Conservation (phyloP, 164 flowering plant species). For the Protea cynaroides region DNA sequence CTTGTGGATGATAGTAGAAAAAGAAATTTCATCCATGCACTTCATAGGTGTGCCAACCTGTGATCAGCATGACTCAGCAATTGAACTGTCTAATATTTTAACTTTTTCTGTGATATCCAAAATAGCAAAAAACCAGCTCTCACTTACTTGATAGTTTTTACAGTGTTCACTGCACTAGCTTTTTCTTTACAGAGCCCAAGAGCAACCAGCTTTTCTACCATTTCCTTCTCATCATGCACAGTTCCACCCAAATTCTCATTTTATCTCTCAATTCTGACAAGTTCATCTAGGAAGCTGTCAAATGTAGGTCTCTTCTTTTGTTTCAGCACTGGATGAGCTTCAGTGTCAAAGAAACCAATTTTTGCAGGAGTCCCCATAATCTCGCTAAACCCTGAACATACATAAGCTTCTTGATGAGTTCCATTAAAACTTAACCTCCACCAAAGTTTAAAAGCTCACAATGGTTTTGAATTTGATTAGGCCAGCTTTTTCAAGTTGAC, state of each 20-base stretch:
- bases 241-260: constrained; percentile 15
- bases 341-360: constrained; percentile 60
- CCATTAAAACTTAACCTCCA: neutral
- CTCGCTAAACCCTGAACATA: constrained; percentile 61
- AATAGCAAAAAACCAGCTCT: neutral
- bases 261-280: constrained; percentile 33
- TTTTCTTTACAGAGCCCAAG: constrained; percentile 62
- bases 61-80: neutral
- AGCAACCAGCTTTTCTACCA: constrained; percentile 39
- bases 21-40: neutral
- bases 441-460: neutral
- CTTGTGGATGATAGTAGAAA: neutral
- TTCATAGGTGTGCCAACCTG: neutral
- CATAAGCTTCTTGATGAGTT: constrained; percentile 4
- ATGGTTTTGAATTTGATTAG: neutral
- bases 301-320: constrained; percentile 46
- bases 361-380: constrained; percentile 80
- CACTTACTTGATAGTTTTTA: constrained; percentile 68
- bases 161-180: constrained; percentile 51
- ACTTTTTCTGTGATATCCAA: neutral
- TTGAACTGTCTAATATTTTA: neutral
- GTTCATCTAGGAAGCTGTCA: constrained; percentile 44
- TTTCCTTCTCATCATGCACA: constrained; percentile 36
- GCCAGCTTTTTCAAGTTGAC: too few relatives aligned
- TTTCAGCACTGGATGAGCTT: constrained; percentile 44